Percentiles rank a stretch among this genome's conserved stretches.
Conservation (phyloP, 2,329 filamentous ascomycete species). For the Huntiella abstrusa region DNA sequence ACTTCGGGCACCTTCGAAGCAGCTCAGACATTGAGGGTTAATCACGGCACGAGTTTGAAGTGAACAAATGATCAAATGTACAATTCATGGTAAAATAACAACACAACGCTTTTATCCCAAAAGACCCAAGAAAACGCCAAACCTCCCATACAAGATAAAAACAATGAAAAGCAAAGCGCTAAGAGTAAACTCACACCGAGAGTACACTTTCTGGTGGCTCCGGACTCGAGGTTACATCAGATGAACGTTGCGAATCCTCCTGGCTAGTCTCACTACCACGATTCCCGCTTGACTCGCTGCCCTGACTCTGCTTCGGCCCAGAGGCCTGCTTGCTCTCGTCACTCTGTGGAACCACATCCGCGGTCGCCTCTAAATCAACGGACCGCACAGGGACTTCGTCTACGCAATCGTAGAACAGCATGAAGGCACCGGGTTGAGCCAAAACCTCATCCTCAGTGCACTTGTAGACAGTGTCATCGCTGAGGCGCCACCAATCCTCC, state of each 20-base stretch:
- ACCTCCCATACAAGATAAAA: background rate
- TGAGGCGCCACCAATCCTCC: slow-evolving; percentile 63
- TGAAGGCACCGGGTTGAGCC: slow-evolving; percentile 68
- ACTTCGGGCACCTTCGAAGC: too few species aligned
- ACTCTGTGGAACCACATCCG: too few species aligned
- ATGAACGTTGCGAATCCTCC: background rate
- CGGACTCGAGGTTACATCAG: background rate
- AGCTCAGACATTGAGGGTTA: too few species aligned
- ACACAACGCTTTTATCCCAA: background rate
- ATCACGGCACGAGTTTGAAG: background rate
- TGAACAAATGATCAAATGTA: background rate
- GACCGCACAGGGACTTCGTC: slow-evolving; percentile 31
- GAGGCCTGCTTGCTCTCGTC: too few species aligned
- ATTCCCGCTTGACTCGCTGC: background rate
- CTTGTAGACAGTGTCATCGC: slow-evolving; percentile 65
- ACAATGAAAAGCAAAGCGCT: background rate
- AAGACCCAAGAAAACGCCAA: background rate
- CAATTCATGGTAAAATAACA: slow-evolving; percentile 3
- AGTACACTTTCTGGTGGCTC: background rate
- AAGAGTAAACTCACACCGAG: background rate
- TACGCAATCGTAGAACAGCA: slow-evolving; percentile 84
- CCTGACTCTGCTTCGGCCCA: too few species aligned
- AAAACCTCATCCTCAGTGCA: slow-evolving; percentile 58
- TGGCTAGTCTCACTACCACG: background rate
- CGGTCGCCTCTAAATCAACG: slow-evolving; percentile 13